Evolutionary conservation across 1,139 yeast species (phyloP), one percentile per base, ranked within the genome.

Genomic region (Lodderomyces beijingensis): DNA sequence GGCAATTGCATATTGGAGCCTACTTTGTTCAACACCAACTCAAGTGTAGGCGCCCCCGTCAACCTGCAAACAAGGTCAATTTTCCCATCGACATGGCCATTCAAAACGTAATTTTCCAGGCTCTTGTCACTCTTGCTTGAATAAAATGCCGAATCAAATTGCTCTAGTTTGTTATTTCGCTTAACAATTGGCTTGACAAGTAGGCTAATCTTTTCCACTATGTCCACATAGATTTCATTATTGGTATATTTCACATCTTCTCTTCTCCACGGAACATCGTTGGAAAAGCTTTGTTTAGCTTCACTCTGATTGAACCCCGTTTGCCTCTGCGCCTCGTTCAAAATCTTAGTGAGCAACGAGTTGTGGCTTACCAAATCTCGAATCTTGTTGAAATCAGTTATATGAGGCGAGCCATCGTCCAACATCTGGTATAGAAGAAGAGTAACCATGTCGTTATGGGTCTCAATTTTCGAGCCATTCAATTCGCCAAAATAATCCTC

Each of bases 211-310:
- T 70, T 62, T 51, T 87, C 96, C 4, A 68, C 60, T 4, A 88
- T 55, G 54, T 88, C 96, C 7, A 88, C 81, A 53, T 78, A 85
- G 59, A 88, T 70, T 55, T 88, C 96, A 52, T 87, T 85, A 43
- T 77, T 79, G 4, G 85, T 69, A 53, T 83, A 76, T 38, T 72
- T 70, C 9, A 81, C 79, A 39, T 76, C 72, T 5, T 79, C 56
- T 31, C 78, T 62, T 47, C 95, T 69, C 96, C 96, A 87, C 1
- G 93, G 91, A 8, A 72, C 70, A 17, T 49, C 45, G n/a, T 30
- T 24, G 4, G 33, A 5, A 11, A 30, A 30, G 16, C 23, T 16
- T 15, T 28, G 26, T 16, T 22, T 21, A 4, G 19, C 12, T 17
- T 31, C 32, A 13, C 20, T 16, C 16, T 27, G 28, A 10, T 25